phyloP scores from a whole-genome alignment of 768 basidiomycete genomes.

The Tricholoma terreum region DNA sequence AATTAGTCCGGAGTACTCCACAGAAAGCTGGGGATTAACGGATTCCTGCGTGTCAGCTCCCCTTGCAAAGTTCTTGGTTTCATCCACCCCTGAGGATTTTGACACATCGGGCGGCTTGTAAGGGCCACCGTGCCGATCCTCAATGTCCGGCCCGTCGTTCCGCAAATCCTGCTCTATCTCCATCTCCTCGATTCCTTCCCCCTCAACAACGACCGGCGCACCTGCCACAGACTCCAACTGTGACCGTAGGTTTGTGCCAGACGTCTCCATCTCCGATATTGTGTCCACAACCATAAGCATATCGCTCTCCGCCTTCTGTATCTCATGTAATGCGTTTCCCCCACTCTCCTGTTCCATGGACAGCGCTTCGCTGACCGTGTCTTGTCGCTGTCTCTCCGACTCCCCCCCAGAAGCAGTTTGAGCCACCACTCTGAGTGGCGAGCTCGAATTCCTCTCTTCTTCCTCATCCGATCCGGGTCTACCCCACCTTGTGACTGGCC shows the following conservation, averaged over 20 bases:
- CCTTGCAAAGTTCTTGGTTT: not conserved
- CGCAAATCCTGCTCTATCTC: not conserved
- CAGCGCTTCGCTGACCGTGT: not conserved
- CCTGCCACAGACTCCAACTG: not conserved
- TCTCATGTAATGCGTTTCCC: not conserved
- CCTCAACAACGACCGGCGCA: not conserved
- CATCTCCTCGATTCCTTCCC: not conserved
- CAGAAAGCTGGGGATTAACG: not conserved
- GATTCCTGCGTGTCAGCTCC: not conserved
- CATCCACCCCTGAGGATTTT: not conserved
- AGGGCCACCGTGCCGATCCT: not conserved
- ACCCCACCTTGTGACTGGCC: not conserved
- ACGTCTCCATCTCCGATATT: not conserved
- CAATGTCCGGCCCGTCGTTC: not conserved
- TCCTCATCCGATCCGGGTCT: not conserved
- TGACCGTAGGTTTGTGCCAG: not conserved
- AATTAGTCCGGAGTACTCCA: not conserved
- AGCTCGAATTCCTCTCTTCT: conserved; percentile 4
- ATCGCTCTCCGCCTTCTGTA: not conserved
- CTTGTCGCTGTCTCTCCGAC: not conserved
- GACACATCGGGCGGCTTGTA: not conserved
- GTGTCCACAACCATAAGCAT: not conserved
- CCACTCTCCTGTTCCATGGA: not conserved
- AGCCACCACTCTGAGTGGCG: not conserved
- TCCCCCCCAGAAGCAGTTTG: not conserved